Evolutionary conservation across 208 protist genomes (phyloP).

Genomic region (Phytomonas sp.): DNA sequence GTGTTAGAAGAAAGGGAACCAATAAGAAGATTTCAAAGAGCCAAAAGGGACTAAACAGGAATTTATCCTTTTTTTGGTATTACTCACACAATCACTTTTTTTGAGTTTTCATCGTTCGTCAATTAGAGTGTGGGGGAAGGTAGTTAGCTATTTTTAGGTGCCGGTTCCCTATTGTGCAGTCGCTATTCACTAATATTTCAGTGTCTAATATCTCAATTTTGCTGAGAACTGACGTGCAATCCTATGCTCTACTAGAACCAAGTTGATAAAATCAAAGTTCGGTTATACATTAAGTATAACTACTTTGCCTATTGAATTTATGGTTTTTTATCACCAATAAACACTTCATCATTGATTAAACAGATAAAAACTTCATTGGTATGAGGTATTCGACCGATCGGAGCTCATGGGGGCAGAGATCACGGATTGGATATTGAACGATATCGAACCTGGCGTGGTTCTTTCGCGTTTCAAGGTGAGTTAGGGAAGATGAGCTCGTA

Average conservation of each 20-base stretch:
- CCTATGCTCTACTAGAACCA: slow-evolving; percentile 48
- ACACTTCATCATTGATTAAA: slow-evolving; percentile 64
- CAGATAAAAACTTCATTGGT: slow-evolving; percentile 62
- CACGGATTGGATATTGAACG: slow-evolving; percentile 63
- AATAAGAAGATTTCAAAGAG: too few relatives aligned
- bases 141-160: neutral
- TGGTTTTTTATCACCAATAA: slow-evolving; percentile 74
- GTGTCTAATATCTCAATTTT: slow-evolving; percentile 29
- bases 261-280: slow-evolving; percentile 56
- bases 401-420: slow-evolving; percentile 42
- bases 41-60: too few relatives aligned
- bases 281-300: slow-evolving; percentile 48
- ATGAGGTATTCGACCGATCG: slow-evolving; percentile 49
- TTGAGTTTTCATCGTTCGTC: slow-evolving; percentile 3
- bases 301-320: slow-evolving; percentile 81
- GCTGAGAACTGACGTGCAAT: slow-evolving; percentile 38
- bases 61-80: too few relatives aligned
- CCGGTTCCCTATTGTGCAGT: neutral
- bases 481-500: slow-evolving; percentile 31
- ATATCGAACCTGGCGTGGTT: slow-evolving; percentile 60
- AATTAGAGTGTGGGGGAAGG: neutral
- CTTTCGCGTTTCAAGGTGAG: slow-evolving; percentile 34
- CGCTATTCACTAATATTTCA: neutral
- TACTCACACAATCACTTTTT: neutral
- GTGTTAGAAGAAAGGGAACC: too few relatives aligned